A percentile compares a stretch with the other conserved stretches of the same genome.
Evolutionary conservation across 1,284 basidiomycete genomes (phyloP).

Genomic region (Marasmius sp.): DNA sequence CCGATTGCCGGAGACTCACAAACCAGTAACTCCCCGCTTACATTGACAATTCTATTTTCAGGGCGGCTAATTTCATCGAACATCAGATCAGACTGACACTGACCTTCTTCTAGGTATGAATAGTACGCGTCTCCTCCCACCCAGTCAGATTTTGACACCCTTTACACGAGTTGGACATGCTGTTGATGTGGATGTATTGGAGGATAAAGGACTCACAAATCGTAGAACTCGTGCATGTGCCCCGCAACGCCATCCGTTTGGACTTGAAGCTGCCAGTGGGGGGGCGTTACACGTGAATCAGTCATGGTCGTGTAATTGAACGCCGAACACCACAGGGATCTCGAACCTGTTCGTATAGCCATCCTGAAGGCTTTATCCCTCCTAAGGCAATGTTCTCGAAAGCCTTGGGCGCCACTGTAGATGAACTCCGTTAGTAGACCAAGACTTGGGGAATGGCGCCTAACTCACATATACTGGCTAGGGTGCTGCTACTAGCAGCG

Average conservation of each 20-base stretch:
- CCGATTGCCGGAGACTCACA: conserved; percentile 33
- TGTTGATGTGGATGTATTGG: neutral
- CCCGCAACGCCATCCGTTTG: conserved; percentile 55
- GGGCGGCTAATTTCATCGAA: neutral
- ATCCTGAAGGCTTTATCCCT: conserved; percentile 47
- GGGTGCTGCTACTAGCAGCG: too few relatives aligned
- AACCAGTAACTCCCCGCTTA: conserved; percentile 65
- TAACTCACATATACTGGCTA: too few relatives aligned
- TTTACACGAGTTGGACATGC: conserved; percentile 17
- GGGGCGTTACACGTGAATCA: neutral
- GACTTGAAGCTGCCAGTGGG: conserved; percentile 48
- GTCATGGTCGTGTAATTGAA: neutral
- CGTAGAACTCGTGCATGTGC: conserved; percentile 56
- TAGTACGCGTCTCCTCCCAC: conserved; percentile 51
- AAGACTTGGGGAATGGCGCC: too few relatives aligned
- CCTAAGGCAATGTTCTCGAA: conserved; percentile 50
- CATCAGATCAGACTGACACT: conserved; percentile 30
- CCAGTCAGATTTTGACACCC: conserved; percentile 55
- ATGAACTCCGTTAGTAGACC: neutral
- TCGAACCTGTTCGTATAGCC: conserved; percentile 51
- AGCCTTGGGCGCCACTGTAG: conserved; percentile 49
- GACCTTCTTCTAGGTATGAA: conserved; percentile 36
- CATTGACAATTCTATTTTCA: neutral
- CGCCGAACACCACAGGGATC: neutral
- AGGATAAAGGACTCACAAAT: conserved; percentile 38